phyloP scores from a whole-genome alignment of 202 grass and related monocot species.

The Carex arenaria region DNA sequence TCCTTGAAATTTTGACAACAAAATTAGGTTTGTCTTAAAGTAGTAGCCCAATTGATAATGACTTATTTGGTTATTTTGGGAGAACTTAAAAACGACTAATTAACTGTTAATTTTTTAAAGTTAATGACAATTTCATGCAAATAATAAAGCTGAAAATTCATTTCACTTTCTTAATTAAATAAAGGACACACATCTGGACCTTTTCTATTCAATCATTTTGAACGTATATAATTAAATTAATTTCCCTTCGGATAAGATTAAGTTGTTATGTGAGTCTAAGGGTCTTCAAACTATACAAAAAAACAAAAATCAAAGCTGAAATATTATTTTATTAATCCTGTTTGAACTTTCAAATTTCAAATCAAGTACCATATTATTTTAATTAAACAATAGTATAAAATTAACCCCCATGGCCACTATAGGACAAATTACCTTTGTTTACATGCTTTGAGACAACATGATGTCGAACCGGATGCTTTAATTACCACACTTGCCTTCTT shows the following conservation, averaged over 20 bases:
- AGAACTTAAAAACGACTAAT: too few species aligned
- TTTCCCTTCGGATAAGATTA: not conserved
- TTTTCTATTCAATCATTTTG: not conserved
- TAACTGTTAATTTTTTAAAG: too few species aligned
- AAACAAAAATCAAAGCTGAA: not conserved
- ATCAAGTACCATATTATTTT: not conserved
- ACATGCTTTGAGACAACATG: slow-evolving; percentile 18
- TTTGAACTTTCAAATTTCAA: slow-evolving; percentile 17
- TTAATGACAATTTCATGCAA: too few species aligned
- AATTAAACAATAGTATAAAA: not conserved
- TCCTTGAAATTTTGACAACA: too few species aligned
- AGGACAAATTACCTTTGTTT: not conserved
- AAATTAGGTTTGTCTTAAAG: too few species aligned
- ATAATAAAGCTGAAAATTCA: too few species aligned
- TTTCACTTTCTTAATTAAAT: too few species aligned
- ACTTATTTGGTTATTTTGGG: too few species aligned
- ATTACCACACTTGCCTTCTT: not conserved
- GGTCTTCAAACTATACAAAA: not conserved
- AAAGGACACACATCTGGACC: not conserved
- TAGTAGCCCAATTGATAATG: too few species aligned
- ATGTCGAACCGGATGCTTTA: not conserved
- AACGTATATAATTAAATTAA: not conserved
- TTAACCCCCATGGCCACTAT: not conserved
- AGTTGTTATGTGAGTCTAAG: not conserved
- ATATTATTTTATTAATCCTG: not conserved